A percentile compares a stretch with the other conserved stretches of the same genome.
phyloP scores from a whole-genome alignment of 2,329 filamentous ascomycete genomes.

The Mycosphaerelloides madeirae region DNA sequence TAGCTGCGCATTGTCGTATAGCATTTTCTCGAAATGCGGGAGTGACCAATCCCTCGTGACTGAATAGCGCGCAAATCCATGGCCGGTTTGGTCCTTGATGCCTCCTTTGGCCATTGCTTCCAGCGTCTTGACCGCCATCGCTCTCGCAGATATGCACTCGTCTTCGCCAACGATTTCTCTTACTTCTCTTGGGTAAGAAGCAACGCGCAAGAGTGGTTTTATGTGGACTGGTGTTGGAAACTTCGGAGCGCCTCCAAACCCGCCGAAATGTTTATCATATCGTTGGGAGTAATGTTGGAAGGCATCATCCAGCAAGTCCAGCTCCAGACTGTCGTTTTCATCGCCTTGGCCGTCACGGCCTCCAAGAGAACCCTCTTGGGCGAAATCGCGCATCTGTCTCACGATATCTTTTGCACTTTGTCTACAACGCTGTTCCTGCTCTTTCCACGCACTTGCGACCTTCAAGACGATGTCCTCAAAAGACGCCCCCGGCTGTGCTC shows the following conservation, averaged over 20 bases:
- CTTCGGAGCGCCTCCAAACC: constrained; percentile 73
- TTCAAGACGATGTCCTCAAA: constrained; percentile 82
- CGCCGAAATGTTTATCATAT: constrained; percentile 74
- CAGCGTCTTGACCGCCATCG: constrained; percentile 78
- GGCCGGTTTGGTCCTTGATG: constrained; percentile 70
- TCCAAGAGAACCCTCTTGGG: constrained; percentile 72
- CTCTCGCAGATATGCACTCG: constrained; percentile 67
- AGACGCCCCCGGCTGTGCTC: constrained; percentile 51
- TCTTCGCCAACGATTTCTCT: constrained; percentile 80
- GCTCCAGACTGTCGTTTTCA: constrained; percentile 66
- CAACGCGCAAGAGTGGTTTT: constrained; percentile 71
- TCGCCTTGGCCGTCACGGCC: constrained; percentile 25
- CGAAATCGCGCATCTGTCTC: constrained; percentile 75
- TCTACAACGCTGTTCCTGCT: constrained; percentile 76
- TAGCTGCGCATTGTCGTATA: constrained; percentile 86
- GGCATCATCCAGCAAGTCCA: constrained; percentile 88
- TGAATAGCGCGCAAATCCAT: constrained; percentile 79
- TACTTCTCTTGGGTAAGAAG: constrained; percentile 66
- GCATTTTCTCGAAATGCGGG: constrained; percentile 96
- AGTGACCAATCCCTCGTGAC: constrained; percentile 89
- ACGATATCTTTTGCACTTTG: constrained; percentile 80
- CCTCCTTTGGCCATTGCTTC: constrained; percentile 70
- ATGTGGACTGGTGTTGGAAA: constrained; percentile 86
- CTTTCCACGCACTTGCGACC: constrained; percentile 68
- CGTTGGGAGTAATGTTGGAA: constrained; percentile 73